Evolutionary conservation across 2,329 filamentous ascomycete genomes (phyloP).

Genomic region (Alternaria sp.): DNA sequence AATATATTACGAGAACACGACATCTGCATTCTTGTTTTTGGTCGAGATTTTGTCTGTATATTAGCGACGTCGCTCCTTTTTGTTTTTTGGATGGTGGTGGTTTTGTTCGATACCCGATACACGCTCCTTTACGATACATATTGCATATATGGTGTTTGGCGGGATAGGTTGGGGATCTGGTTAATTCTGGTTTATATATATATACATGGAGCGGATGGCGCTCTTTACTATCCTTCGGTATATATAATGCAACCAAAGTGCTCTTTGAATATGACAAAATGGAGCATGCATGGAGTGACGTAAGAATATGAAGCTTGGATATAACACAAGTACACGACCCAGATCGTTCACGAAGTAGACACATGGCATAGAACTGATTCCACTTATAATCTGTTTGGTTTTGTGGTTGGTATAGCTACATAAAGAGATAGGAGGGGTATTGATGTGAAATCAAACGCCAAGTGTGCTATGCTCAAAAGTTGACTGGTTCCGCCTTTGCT

Average conservation of each 20-base stretch:
- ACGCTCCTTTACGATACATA: not conserved
- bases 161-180: not conserved
- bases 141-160: not conserved
- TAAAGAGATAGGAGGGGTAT: not conserved
- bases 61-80: not conserved
- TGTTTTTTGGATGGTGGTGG: not conserved
- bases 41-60: not conserved
- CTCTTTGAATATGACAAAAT: not conserved
- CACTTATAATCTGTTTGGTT: no score
- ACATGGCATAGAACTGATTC: rapidly evolving
- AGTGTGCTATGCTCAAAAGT: not conserved
- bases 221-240: constrained; percentile 10
- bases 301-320: rapidly evolving
- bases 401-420: not conserved
- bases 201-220: not conserved
- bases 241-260: not conserved
- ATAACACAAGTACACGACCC: no score
- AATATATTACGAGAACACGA: constrained; percentile 2
- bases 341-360: not conserved
- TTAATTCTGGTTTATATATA: not conserved
- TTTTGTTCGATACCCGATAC: not conserved
- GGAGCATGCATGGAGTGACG: rapidly evolving
- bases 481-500: not conserved
- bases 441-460: constrained; percentile 8
- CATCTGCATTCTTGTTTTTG: not conserved